phyloP scores from a whole-genome alignment of 2,329 filamentous ascomycete genomes.

The Cladosporium sp. region DNA sequence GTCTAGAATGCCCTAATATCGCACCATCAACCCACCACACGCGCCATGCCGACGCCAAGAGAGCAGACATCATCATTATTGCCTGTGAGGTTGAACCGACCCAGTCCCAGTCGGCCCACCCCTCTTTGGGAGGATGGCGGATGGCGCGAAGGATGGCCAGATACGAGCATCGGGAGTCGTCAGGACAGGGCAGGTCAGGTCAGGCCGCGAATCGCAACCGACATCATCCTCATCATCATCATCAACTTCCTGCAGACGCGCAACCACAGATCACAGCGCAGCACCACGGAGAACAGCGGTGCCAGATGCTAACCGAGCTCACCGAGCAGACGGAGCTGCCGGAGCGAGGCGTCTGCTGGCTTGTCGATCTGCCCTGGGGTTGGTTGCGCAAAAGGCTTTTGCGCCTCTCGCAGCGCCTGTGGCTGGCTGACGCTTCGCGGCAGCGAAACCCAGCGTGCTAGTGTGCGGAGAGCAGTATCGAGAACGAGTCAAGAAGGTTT shows the following conservation, averaged over 20 bases:
- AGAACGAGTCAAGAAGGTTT: not conserved
- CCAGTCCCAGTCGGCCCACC: not conserved
- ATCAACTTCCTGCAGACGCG: not conserved
- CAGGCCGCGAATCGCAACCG: not conserved
- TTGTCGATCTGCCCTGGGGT: slow-evolving; percentile 12
- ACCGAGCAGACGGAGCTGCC: slow-evolving; percentile 11
- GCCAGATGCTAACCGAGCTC: not conserved
- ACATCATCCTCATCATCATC: not conserved
- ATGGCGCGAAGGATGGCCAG: slow-evolving; percentile 7
- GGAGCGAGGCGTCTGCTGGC: slow-evolving; percentile 9
- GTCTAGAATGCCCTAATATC: not conserved
- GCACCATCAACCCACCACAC: not conserved
- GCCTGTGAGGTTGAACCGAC: not conserved
- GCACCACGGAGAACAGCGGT: not conserved
- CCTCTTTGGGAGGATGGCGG: slow-evolving; percentile 2
- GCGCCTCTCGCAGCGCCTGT: slow-evolving; percentile 12
- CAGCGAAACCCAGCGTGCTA: not conserved
- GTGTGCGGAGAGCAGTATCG: not conserved
- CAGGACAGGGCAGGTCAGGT: not conserved
- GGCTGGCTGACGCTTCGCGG: slow-evolving; percentile 15
- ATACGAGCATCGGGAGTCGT: slow-evolving; percentile 10
- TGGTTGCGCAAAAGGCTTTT: slow-evolving; percentile 7
- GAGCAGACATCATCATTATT: not conserved
- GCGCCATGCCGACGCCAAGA: not conserved
- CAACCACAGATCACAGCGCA: not conserved